These are phyloP conservation scores for Solanum chiquidenum DNA, from an alignment of 257 asterid genomes.

Conservation along the genomic window DNA sequence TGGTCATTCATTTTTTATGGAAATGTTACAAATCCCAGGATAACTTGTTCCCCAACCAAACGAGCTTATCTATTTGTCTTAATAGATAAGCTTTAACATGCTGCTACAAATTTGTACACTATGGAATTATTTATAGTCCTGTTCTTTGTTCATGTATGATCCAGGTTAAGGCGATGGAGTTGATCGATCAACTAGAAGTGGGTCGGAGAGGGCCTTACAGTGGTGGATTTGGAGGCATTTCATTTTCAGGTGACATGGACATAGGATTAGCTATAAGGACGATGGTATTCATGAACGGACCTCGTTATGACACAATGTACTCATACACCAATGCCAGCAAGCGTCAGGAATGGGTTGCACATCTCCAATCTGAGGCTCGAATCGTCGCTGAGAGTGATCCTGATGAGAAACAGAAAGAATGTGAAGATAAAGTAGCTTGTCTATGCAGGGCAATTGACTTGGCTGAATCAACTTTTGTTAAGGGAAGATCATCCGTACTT, in stretches of 20 bases:
- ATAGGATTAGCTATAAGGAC: conserved; percentile 52
- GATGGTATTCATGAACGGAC: conserved; percentile 27
- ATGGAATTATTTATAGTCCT: neutral
- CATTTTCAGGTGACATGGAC: neutral
- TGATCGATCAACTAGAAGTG: conserved; percentile 63
- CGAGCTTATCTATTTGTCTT: no score
- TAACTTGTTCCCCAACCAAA: no score
- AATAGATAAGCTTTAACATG: no score
- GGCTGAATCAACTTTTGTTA: conserved; percentile 69
- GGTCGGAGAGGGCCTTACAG: conserved; percentile 65
- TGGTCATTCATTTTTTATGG: neutral
- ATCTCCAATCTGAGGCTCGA: no score
- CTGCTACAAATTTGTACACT: no score
- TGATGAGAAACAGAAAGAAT: conserved; percentile 61
- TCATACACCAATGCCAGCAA: no score
- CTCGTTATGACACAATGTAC: conserved; percentile 9
- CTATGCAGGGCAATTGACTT: conserved; percentile 69
- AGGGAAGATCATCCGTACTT: neutral
- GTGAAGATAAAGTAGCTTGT: conserved; percentile 69
- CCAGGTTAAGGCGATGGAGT: conserved; percentile 85
- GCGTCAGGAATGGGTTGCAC: no score
- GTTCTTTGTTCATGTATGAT: neutral
- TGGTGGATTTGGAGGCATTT: conserved; percentile 64
- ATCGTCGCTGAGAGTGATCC: conserved; percentile 9
- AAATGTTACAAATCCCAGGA: neutral